A percentile compares a stretch with the other conserved stretches of the same genome.
Conservation (phyloP, 768 basidiomycete species). For the Lyophyllum semitale region DNA sequence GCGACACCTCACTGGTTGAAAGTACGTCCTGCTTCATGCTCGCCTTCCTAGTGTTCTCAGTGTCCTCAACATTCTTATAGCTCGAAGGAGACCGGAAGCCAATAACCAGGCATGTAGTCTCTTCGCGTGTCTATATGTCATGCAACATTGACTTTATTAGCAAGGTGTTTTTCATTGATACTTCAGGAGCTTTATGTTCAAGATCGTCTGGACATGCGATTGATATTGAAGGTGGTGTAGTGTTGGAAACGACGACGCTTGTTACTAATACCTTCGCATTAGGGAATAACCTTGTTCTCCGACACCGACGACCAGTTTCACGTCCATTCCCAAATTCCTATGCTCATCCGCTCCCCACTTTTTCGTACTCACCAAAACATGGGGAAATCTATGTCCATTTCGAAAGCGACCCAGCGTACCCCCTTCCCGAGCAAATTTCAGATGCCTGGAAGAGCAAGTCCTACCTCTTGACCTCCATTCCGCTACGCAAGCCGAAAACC, state of each 20-base stretch:
- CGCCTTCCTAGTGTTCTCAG: not conserved
- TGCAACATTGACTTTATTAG: not conserved
- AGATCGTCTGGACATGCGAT: slow-evolving; percentile 80
- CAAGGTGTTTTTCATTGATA: slow-evolving; percentile 85
- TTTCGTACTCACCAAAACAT: slow-evolving; percentile 55
- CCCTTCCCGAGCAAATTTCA: slow-evolving; percentile 36
- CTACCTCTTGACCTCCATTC: slow-evolving; percentile 68
- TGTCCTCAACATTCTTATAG: slow-evolving; percentile 33
- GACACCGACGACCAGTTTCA: slow-evolving; percentile 76
- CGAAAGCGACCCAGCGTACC: slow-evolving; percentile 64
- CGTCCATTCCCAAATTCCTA: slow-evolving; percentile 78
- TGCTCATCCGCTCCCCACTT: slow-evolving; percentile 75
- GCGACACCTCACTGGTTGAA: slow-evolving; percentile 78
- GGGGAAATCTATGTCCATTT: slow-evolving; percentile 66
- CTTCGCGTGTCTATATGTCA: not conserved
- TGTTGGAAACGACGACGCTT: not conserved
- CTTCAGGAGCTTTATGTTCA: slow-evolving; percentile 75
- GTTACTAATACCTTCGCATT: slow-evolving; percentile 1
- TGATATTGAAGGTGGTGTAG: slow-evolving; percentile 65
- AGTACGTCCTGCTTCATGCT: slow-evolving; percentile 42
- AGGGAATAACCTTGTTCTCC: slow-evolving; percentile 71
- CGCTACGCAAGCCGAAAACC: slow-evolving; percentile 65
- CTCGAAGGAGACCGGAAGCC: slow-evolving; percentile 63
- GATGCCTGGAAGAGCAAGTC: slow-evolving; percentile 58
- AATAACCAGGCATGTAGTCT: slow-evolving; percentile 66